phyloP scores from a whole-genome alignment of 129 eudicot genomes.

The Chrysanthemum seticuspe region DNA sequence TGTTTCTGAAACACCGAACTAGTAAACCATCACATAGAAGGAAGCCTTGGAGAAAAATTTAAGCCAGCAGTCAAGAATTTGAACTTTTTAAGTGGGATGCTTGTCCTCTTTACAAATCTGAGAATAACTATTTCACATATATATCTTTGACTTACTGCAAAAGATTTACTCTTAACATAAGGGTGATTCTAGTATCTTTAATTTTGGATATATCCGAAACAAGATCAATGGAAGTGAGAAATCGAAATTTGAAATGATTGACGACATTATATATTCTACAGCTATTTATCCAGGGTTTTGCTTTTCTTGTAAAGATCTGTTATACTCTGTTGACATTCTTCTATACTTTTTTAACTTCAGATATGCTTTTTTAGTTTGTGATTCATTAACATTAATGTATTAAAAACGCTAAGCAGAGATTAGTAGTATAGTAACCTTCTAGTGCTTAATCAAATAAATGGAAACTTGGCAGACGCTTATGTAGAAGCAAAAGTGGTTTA shows the following conservation, averaged over 20 bases:
- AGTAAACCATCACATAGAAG: too few relatives aligned
- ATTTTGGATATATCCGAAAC: too few relatives aligned
- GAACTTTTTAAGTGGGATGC: too few relatives aligned
- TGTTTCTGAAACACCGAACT: too few relatives aligned
- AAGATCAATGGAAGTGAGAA: not conserved
- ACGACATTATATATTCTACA: not conserved
- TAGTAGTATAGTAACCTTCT: not conserved
- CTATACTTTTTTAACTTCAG: not conserved
- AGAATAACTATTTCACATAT: too few relatives aligned
- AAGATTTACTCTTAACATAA: too few relatives aligned
- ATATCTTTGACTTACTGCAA: too few relatives aligned
- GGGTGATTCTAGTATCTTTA: too few relatives aligned
- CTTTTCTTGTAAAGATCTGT: not conserved
- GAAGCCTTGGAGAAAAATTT: too few relatives aligned
- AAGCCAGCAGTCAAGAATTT: too few relatives aligned
- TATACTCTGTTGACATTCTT: not conserved
- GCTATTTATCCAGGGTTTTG: not conserved
- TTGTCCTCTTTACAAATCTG: too few relatives aligned
- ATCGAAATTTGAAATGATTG: not conserved
- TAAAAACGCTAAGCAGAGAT: not conserved
- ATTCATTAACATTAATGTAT: not conserved
- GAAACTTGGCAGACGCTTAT: not conserved
- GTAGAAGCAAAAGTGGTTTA: constrained; percentile 4
- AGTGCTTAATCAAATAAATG: constrained; percentile 8
- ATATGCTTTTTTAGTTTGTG: not conserved